phyloP scores from a whole-genome alignment of 495 filamentous ascomycete genomes.

The Physcia stellaris region DNA sequence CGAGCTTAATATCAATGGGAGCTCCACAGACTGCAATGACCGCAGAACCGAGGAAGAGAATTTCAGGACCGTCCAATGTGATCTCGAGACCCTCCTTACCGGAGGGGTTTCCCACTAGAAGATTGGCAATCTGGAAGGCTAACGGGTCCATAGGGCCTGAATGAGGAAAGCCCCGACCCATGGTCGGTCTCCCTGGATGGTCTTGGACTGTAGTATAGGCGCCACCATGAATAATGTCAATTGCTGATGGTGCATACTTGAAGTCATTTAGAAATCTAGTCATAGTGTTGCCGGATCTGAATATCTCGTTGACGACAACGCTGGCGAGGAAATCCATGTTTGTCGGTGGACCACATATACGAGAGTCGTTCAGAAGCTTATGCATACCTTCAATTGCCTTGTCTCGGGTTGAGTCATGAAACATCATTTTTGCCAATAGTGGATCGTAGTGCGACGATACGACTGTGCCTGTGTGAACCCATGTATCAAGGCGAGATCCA shows the following conservation, averaged over 20 bases:
- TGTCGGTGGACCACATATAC: slow-evolving; percentile 40
- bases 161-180: slow-evolving; percentile 24
- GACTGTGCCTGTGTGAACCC: slow-evolving; percentile 40
- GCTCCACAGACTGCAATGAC: slow-evolving; percentile 42
- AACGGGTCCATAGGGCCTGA: slow-evolving; percentile 41
- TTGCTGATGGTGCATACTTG: slow-evolving; percentile 32
- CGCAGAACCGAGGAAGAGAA: slow-evolving; percentile 35
- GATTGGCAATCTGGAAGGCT: slow-evolving; percentile 39
- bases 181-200: slow-evolving; percentile 38
- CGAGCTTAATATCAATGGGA: slow-evolving; percentile 30
- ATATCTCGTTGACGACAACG: slow-evolving; percentile 28
- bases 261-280: slow-evolving; percentile 40
- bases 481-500: slow-evolving; percentile 45
- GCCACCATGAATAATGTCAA: slow-evolving; percentile 43
- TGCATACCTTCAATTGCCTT: slow-evolving; percentile 31
- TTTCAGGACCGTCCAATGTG: slow-evolving; percentile 43
- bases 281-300: slow-evolving; percentile 34
- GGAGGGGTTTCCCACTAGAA: slow-evolving; percentile 40
- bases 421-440: slow-evolving; percentile 49
- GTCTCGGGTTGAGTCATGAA: slow-evolving; percentile 28
- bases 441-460: slow-evolving; percentile 46
- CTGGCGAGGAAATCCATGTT: slow-evolving; percentile 41
- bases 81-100: slow-evolving; percentile 43
- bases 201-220: slow-evolving; percentile 47
- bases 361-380: slow-evolving; percentile 24